A percentile compares a stretch with the other conserved stretches of the same genome.
Conservation (phyloP, 495 filamentous ascomycete species). For the Tuber aestivum region DNA sequence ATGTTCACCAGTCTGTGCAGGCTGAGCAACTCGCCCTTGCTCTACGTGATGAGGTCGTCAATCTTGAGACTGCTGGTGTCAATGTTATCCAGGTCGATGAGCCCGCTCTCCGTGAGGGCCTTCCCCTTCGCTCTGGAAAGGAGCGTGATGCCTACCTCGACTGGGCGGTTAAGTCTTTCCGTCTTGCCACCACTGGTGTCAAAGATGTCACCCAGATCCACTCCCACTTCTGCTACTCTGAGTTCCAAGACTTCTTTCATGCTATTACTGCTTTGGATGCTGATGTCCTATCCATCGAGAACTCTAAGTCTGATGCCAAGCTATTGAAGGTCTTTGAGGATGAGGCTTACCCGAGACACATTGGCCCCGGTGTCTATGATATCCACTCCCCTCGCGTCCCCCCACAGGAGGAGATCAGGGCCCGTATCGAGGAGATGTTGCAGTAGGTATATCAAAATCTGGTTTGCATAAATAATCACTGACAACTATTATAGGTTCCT, state of each 20-base stretch:
- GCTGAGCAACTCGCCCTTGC: conserved; percentile 97
- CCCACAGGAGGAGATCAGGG: conserved; percentile 92
- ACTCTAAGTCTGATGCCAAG: conserved; percentile 99
- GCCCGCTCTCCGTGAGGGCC: conserved; percentile 97
- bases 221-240: conserved; percentile 99
- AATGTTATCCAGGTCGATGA: conserved; percentile 98
- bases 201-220: conserved; percentile 95
- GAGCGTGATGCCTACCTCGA: conserved; percentile 92
- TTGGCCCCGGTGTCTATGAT: conserved; percentile 97
- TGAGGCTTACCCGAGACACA: conserved; percentile 91
- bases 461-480: conserved; percentile 5
- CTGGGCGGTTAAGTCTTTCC: conserved; percentile 97
- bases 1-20: conserved; percentile 97
- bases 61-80: conserved; percentile 92
- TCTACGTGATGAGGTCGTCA: conserved; percentile 95
- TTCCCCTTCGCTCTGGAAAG: conserved; percentile 81
- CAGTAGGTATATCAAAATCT: conserved; percentile 49
- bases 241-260: conserved; percentile 99
- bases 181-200: conserved; percentile 83
- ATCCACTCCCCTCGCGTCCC: conserved; percentile 98
- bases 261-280: conserved; percentile 96
- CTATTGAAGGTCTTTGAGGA: conserved; percentile 97
- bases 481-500: conserved; percentile 47
- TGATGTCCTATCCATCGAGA: conserved; percentile 97
- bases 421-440: conserved; percentile 94